These are phyloP conservation scores for Fraxinus albicans DNA, from an alignment of 305 asterid species.

Conservation along the genomic window DNA sequence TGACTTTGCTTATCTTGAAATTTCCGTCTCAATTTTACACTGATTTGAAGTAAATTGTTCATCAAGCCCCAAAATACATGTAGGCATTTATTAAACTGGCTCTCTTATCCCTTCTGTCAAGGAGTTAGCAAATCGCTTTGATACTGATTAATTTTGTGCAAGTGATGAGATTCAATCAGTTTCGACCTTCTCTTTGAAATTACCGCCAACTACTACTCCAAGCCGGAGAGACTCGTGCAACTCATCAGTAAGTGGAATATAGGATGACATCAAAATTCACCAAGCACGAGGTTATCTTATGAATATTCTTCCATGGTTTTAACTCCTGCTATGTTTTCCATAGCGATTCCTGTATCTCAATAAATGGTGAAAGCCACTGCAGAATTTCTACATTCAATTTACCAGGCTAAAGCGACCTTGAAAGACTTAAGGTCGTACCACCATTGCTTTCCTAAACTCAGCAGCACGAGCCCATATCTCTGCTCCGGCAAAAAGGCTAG, in stretches of 20 bases:
- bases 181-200: background rate
- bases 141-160: background rate
- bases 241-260: background rate
- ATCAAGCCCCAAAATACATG: background rate
- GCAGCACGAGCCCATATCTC: conserved; percentile 76
- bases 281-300: background rate
- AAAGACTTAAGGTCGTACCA: no score
- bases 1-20: no score
- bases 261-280: background rate
- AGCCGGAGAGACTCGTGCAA: background rate
- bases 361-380: no score
- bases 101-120: background rate
- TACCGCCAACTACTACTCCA: background rate
- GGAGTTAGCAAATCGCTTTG: background rate
- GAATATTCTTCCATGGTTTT: background rate
- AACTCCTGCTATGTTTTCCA: background rate
- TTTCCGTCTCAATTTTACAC: no score
- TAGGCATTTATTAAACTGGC: background rate
- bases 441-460: conserved; percentile 65
- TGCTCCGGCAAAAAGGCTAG: conserved; percentile 74
- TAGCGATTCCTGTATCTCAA: no score
- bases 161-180: background rate
- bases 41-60: background rate
- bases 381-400: no score
- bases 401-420: no score